Evolutionary conservation across 2,329 filamentous ascomycete species (phyloP), one percentile per base, ranked within the genome.

Genomic region (Diaporthe longicolla): DNA sequence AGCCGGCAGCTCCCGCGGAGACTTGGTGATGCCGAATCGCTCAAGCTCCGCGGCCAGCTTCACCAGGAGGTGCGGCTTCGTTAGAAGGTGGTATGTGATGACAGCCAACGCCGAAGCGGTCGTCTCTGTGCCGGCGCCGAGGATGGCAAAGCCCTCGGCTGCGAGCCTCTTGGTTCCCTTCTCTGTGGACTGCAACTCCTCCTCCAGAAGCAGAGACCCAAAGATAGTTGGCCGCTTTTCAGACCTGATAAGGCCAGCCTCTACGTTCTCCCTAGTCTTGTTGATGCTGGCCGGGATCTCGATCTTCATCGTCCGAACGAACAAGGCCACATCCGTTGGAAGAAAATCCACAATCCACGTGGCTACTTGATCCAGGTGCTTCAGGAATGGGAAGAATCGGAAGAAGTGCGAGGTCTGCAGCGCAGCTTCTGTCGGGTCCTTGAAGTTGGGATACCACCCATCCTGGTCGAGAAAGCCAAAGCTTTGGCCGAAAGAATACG

Each of bases 241-340:
- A 3, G 82, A 80, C 2, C 43, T 43, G 15, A 73, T 54, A n/a
- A 73, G 48, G 15, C 72, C 72, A 8, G 66, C 66, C n/a, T 71
- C 58, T 4, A 74, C 50, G 21, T 70, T 70, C 17, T 78, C 76
- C 45, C 83, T 79, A 73, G 85, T 82, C 29, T 79, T 80, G 24
- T 78, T 76, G 66, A 85, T 83, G 17, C 83, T 82, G 5, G 79
- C 74, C 17, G 81, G 77, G 35, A 85, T 82, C 40, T 82, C 81
- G 35, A 82, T 81, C 76, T 84, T 83, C 80, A 84, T 83, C 75
- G 80, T 82, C 50, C 68, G 21, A 4, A 74, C 50, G 17, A 74
- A 71, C 1, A 74, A 29, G 3, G 50, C 26, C 0, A 74, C 21
- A 11, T 71, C 66, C n/a, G 26, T 52, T 15, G 72, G 72, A 6